Percentiles rank a stretch among this genome's conserved stretches.
These are phyloP conservation scores for Boletus rubropictus DNA, from an alignment of 768 basidiomycete species.

Conservation along the genomic window DNA sequence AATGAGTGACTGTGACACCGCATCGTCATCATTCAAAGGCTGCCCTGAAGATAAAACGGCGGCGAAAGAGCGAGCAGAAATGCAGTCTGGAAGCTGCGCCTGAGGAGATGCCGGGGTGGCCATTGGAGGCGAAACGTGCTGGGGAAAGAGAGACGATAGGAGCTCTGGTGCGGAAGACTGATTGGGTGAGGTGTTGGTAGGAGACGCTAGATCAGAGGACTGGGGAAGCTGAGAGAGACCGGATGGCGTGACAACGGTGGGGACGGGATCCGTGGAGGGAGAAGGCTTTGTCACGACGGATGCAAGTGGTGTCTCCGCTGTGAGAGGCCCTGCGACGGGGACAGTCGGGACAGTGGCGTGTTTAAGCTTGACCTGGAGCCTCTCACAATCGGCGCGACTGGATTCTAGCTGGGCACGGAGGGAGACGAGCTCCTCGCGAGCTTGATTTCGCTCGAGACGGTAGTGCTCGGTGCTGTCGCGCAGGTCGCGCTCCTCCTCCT, in stretches of 20 bases:
- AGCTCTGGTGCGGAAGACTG: conserved; percentile 16
- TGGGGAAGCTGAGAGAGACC: conserved; percentile 4
- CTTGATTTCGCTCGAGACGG: conserved; percentile 33
- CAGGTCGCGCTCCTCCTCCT: conserved; percentile 33
- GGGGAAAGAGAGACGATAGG: conserved; percentile 16
- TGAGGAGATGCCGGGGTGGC: conserved; percentile 31
- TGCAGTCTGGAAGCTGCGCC: conserved; percentile 32
- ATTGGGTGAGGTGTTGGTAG: conserved; percentile 7
- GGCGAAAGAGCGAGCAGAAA: conserved; percentile 32
- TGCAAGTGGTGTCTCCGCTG: not conserved
- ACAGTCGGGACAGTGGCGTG: not conserved
- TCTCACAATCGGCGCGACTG: conserved; percentile 30
- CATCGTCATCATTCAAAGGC: conserved; percentile 22
- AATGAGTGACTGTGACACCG: conserved; percentile 16
- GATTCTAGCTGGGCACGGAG: conserved; percentile 32
- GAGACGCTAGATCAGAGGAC: not conserved
- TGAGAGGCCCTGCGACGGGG: conserved; percentile 5
- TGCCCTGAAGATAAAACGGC: conserved; percentile 30
- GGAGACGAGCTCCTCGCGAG: conserved; percentile 28
- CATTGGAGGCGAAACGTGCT: conserved; percentile 21
- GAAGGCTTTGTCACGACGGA: conserved; percentile 5
- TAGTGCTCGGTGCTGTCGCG: conserved; percentile 31
- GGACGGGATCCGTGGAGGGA: not conserved
- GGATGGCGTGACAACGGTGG: not conserved
- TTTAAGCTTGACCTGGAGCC: conserved; percentile 25